Base-by-base conservation (phyloP, 805 yeast genomes). In the Cyberlindnera mrakii region DNA sequence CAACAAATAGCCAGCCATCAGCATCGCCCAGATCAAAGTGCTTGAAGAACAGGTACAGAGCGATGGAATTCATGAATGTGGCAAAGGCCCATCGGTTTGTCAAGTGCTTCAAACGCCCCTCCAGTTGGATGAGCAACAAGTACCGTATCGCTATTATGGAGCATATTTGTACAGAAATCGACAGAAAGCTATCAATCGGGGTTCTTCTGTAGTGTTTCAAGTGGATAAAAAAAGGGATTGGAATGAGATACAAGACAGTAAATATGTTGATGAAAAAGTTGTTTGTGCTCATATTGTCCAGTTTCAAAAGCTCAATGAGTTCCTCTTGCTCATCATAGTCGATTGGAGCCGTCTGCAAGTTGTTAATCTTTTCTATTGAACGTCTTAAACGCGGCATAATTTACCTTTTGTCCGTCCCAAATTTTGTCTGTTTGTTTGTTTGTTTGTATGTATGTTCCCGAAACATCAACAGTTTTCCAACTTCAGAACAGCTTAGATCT, bases 271-370 rank as follows among this genome's bases (percentile, higher is more conserved):
- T 49, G 43, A 43, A 52, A 17, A 34, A 18, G 13, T 30, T 35
- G 36, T 52, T 51, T 7, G 45, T 35, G 9, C 39, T 29, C 15
- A 30, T 7, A 36, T 47, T 51, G 8, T 49, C 45, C 4, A 46
- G 33, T 10, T 44, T 46, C 8, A 52, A 30, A 6, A 52, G 37
- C 13, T 47, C 45, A n/a, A 52, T 40, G 25, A 50, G 37, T 27
- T 52, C 57, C n/a, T 39, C 48, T 37, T 52, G 55, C 7, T 52
- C 55, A n/a, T 39, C 51, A 10, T 44, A 46, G 29, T 48, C 51
- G 17, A 51, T 43, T 14, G 49, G 52, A 3, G 50, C 43, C 7
- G 30, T 42, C 20, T 46, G 47, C 33, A 49, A 9, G 17, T 13
- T 14, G 33, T 45, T 47, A 27, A 49, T 37, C 32, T 37, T 43